A percentile compares a stretch with the other conserved stretches of the same genome.
Conservation (phyloP, 352 stramenopile genomes). For the Pythium grandisporangium region DNA sequence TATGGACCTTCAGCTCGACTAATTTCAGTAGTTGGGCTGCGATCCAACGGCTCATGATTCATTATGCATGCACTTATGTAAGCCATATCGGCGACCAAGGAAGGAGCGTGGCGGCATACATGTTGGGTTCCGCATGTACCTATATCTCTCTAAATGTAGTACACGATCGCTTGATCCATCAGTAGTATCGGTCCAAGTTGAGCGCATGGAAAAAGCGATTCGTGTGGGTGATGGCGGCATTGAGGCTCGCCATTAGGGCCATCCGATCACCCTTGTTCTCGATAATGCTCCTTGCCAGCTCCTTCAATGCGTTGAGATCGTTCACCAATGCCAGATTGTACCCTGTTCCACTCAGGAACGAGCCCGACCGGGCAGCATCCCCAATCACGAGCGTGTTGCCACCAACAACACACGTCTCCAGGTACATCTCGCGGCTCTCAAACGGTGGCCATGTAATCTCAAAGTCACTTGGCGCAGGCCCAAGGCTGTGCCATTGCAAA, state of each 20-base stretch:
- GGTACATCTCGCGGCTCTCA: slow-evolving; percentile 14
- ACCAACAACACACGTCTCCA: slow-evolving; percentile 8
- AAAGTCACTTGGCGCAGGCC: slow-evolving; percentile 6
- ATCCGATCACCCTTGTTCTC: not conserved
- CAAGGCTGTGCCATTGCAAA: slow-evolving; percentile 6
- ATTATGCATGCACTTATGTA: too few relatives aligned
- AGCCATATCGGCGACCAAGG: too few relatives aligned
- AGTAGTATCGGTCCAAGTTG: slow-evolving; percentile 12
- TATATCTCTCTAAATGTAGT: too few relatives aligned
- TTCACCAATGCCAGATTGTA: slow-evolving; percentile 17
- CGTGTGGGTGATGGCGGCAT: slow-evolving; percentile 7
- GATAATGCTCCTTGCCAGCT: slow-evolving; percentile 2
- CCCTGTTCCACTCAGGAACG: slow-evolving; percentile 15
- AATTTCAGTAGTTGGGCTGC: too few relatives aligned
- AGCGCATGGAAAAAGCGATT: slow-evolving; percentile 15
- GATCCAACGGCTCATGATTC: too few relatives aligned
- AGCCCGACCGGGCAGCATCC: slow-evolving; percentile 14
- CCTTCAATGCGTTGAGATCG: slow-evolving; percentile 12
- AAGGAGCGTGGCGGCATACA: too few relatives aligned
- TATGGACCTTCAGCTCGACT: too few relatives aligned
- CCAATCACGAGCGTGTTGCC: slow-evolving; percentile 15
- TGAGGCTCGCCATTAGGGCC: slow-evolving; percentile 1
- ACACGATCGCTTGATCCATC: not conserved
- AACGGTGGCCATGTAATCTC: slow-evolving; percentile 11
- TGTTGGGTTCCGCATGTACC: too few relatives aligned